Percentiles rank a stretch among this genome's conserved stretches.
phyloP scores from a whole-genome alignment of 352 stramenopile species.

The Peronosclerospora sorghi region DNA sequence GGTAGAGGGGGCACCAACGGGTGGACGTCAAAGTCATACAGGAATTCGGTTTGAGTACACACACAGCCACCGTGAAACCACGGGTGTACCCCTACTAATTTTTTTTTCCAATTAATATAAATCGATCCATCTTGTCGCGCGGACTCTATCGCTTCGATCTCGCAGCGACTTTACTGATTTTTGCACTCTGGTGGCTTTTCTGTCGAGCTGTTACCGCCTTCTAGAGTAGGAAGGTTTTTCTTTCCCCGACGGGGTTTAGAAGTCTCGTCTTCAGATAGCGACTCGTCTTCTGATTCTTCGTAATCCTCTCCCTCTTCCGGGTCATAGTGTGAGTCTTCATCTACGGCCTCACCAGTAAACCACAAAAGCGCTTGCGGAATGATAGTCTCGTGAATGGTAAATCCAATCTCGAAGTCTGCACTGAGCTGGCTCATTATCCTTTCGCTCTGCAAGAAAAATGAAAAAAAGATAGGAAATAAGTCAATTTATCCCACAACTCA shows the following conservation, averaged over 20 bases:
- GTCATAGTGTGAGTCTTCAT: slow-evolving; percentile 77
- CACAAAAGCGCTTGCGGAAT: slow-evolving; percentile 78
- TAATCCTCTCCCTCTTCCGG: slow-evolving; percentile 66
- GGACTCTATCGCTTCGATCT: slow-evolving; percentile 9
- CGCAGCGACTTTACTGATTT: slow-evolving; percentile 65
- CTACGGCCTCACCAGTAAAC: slow-evolving; percentile 75
- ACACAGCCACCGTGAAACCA: no score
- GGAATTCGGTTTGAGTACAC: no score
- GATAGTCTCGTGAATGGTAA: slow-evolving; percentile 83
- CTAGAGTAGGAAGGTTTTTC: slow-evolving; percentile 71
- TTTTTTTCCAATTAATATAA: no score
- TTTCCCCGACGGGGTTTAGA: slow-evolving; percentile 37
- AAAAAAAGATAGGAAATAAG: slow-evolving; percentile 3
- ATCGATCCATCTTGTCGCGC: no score
- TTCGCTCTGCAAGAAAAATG: slow-evolving; percentile 38
- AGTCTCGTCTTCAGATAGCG: slow-evolving; percentile 41
- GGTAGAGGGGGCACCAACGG: no score
- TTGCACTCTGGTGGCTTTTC: slow-evolving; percentile 85
- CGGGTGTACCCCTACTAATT: no score
- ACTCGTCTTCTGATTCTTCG: slow-evolving; percentile 56
- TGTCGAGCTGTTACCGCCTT: slow-evolving; percentile 42
- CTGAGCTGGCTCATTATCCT: slow-evolving; percentile 81
- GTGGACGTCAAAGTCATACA: no score
- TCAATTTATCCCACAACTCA: background rate
- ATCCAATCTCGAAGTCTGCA: slow-evolving; percentile 78